Percentiles rank a stretch among this genome's conserved stretches.
Conservation (phyloP, 2,329 filamentous ascomycete genomes). For the Verticillium isaacii region DNA sequence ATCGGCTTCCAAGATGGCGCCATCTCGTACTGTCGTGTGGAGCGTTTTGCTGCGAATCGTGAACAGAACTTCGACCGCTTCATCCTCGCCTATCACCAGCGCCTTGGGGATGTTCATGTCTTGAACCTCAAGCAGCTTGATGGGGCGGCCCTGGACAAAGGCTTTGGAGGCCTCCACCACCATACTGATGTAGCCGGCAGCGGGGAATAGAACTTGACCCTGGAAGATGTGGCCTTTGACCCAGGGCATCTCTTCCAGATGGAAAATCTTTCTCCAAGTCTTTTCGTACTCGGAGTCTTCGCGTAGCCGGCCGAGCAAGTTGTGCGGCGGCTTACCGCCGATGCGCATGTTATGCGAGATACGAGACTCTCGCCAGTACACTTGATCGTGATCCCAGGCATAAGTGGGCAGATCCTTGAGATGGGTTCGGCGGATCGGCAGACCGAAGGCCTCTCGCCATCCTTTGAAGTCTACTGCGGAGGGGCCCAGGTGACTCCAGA, state of each 20-base stretch:
- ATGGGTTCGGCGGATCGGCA: background rate
- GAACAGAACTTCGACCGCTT: background rate
- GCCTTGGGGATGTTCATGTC: conserved; percentile 1
- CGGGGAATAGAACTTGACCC: conserved; percentile 36
- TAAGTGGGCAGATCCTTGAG: conserved; percentile 25
- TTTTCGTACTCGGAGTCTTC: conserved; percentile 1
- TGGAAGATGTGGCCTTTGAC: conserved; percentile 29
- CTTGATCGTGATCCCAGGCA: conserved; percentile 28
- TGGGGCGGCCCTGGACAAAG: background rate
- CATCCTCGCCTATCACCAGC: background rate
- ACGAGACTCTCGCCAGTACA: conserved; percentile 27
- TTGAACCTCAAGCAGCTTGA: background rate
- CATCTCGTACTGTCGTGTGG: background rate
- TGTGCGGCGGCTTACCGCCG: conserved; percentile 25
- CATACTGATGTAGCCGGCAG: conserved; percentile 30
- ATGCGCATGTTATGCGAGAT: conserved; percentile 21
- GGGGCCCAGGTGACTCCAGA: background rate
- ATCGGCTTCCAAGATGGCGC: background rate
- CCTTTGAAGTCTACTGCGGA: conserved; percentile 8
- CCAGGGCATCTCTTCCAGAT: conserved; percentile 24
- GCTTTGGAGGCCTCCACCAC: background rate
- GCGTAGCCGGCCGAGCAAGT: conserved; percentile 20
- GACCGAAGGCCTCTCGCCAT: background rate
- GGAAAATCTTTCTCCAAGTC: conserved; percentile 16
- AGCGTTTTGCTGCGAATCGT: background rate